Conservation (phyloP, 345 rosid species). For the Psidium friedrichsthalianum region DNA sequence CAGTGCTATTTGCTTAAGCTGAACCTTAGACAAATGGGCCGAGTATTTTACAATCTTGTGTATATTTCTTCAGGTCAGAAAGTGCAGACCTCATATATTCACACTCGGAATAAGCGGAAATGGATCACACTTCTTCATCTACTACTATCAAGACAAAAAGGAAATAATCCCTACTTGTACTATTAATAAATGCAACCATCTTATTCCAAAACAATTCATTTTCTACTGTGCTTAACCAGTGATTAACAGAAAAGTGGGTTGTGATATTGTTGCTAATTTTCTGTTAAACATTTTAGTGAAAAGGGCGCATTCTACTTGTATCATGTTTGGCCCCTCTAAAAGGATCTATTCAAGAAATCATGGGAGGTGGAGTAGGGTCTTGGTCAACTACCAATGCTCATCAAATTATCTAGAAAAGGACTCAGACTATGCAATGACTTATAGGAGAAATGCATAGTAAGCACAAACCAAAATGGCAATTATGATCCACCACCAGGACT, state of each 20-base stretch:
- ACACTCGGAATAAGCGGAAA: neutral
- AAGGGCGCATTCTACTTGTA: neutral
- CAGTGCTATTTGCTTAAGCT: neutral
- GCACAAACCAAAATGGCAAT: neutral
- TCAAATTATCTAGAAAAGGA: neutral
- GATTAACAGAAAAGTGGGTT: neutral
- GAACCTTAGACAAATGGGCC: neutral
- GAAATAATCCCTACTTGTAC: neutral
- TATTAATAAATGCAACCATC: neutral
- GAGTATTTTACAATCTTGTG: neutral
- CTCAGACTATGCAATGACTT: neutral
- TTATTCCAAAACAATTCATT: neutral
- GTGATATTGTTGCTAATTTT: neutral
- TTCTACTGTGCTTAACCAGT: neutral
- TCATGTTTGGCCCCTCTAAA: neutral
- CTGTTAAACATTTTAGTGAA: neutral
- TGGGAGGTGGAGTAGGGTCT: neutral
- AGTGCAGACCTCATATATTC: neutral
- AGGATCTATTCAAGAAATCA: neutral
- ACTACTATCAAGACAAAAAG: neutral
- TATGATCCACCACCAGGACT: neutral
- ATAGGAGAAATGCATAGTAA: neutral
- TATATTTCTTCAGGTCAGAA: neutral
- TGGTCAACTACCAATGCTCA: neutral
- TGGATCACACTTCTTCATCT: neutral